Evolutionary conservation across 306 rosid species (phyloP), one percentile per base, ranked within the genome.

Genomic region (Datisca glomerata): DNA sequence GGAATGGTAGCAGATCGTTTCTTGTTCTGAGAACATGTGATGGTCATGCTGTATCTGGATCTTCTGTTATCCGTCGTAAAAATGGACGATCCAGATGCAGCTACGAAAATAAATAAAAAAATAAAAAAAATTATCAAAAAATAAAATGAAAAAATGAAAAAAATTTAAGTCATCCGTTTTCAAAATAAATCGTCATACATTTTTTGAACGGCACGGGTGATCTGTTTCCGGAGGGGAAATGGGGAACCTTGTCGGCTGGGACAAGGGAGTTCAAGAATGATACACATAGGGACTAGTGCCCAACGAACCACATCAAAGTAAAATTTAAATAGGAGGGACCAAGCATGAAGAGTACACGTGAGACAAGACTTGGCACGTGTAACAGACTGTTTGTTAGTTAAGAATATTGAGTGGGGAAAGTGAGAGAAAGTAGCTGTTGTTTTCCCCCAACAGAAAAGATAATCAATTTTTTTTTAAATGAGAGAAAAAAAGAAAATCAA

Each of bases 291-390:
- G 36, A 12, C n/a, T 31, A 14, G 36, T 31, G 13, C 0, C 35
- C 13, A 14, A 31, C 36, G 0, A 31, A 31, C 36, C 36, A 31
- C n/a, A 31, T 31, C n/a, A 31, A 8, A 8, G n/a, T 31, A 31
- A 31, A 8, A 8, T 31, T 31, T 11, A 31, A 14, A 8, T 3
- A 31, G 36, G 36, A n/a, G 35, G 35, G 36, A 31, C n/a, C n/a
- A n/a, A n/a, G n/a, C n/a, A n/a, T n/a, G n/a, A n/a, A 31, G 13
- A 31, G 36, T 31, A 31, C 36, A 31, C 36, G 36, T 31, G 36
- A 8, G 36, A 31, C 12, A 31, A 31, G 36, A 31, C 36, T 1
- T 31, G 36, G 36, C 36, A 31, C 36, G 36, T 31, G 36, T 11
- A 31, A 31, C n/a, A 31, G n/a, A 31, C 36, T 31, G 36, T 31